Evolutionary conservation across 2,329 filamentous ascomycete genomes (phyloP).

Genomic region (Ceratocystis cacaofunesta): DNA sequence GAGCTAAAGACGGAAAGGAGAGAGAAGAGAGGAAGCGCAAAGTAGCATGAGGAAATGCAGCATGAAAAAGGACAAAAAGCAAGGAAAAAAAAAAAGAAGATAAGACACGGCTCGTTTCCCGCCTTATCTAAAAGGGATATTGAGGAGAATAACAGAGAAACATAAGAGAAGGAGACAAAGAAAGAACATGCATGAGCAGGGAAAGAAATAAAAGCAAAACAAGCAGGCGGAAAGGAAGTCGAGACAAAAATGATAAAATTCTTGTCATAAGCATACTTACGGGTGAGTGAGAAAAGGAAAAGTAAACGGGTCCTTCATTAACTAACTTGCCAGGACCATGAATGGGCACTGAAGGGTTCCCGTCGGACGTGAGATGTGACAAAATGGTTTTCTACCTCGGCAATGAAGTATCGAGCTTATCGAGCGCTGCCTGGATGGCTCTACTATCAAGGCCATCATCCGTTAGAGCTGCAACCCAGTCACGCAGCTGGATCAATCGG

Average conservation of each 20-base stretch:
- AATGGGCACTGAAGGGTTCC: no score
- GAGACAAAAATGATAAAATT: neutral
- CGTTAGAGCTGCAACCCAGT: slow-evolving; percentile 68
- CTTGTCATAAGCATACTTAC: slow-evolving; percentile 1
- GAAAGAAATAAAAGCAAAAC: slow-evolving; percentile 4
- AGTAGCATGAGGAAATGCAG: neutral
- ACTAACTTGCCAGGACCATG: neutral
- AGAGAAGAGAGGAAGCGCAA: neutral
- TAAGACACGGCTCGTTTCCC: neutral
- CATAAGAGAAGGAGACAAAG: neutral
- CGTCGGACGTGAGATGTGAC: neutral
- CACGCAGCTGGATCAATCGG: slow-evolving; percentile 66
- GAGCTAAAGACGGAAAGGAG: neutral
- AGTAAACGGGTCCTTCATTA: neutral
- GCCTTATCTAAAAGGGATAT: neutral
- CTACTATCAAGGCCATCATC: slow-evolving; percentile 54
- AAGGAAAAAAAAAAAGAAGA: neutral
- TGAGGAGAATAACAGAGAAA: slow-evolving; percentile 7
- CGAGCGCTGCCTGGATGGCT: slow-evolving; percentile 45
- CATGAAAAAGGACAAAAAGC: neutral
- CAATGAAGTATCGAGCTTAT: slow-evolving; percentile 36
- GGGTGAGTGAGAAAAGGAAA: neutral
- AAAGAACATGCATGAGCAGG: neutral
- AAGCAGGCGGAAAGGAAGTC: neutral
- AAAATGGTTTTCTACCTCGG: slow-evolving; percentile 24